These are phyloP conservation scores for Rhinocladiella mackenziei DNA, from an alignment of 2,329 filamentous ascomycete genomes.

Conservation along the genomic window DNA sequence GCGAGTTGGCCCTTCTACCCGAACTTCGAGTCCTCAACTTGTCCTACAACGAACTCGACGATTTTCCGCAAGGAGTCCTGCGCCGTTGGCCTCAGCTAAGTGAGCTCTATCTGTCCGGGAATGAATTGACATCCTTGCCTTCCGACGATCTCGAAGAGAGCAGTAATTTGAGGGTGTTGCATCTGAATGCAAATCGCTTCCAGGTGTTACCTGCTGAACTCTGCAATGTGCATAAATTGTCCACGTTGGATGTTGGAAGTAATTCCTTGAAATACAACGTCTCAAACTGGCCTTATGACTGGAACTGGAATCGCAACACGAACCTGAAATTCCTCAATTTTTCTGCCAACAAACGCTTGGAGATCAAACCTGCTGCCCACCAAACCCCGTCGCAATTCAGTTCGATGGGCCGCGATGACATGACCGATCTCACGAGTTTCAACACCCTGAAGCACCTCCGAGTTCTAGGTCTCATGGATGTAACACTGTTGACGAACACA, in stretches of 20 bases:
- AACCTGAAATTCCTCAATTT: constrained; percentile 93
- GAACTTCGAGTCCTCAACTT: constrained; percentile 87
- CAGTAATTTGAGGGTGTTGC: constrained; percentile 78
- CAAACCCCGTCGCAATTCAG: constrained; percentile 52
- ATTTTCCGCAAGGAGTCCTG: constrained; percentile 84
- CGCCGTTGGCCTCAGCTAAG: constrained; percentile 84
- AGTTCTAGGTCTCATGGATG: constrained; percentile 93
- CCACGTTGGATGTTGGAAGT: constrained; percentile 89
- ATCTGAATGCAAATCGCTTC: constrained; percentile 97
- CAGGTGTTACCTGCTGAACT: constrained; percentile 94
- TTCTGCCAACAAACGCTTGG: constrained; percentile 91
- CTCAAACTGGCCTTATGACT: constrained; percentile 97
- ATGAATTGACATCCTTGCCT: constrained; percentile 84
- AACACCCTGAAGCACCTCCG: constrained; percentile 76
- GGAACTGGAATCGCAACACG: constrained; percentile 99
- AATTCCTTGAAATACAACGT: constrained; percentile 98
- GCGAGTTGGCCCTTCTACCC: constrained; percentile 75
- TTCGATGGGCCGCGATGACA: constrained; percentile 46
- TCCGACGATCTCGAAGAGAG: constrained; percentile 92
- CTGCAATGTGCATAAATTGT: constrained; percentile 85
- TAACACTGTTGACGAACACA: constrained; percentile 86
- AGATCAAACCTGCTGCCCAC: constrained; percentile 63
- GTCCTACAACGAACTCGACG: constrained; percentile 90
- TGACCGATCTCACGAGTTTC: constrained; percentile 79
- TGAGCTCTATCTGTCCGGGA: constrained; percentile 91